Conservation (phyloP, 208 protist genomes). For the Willaertia magna region DNA sequence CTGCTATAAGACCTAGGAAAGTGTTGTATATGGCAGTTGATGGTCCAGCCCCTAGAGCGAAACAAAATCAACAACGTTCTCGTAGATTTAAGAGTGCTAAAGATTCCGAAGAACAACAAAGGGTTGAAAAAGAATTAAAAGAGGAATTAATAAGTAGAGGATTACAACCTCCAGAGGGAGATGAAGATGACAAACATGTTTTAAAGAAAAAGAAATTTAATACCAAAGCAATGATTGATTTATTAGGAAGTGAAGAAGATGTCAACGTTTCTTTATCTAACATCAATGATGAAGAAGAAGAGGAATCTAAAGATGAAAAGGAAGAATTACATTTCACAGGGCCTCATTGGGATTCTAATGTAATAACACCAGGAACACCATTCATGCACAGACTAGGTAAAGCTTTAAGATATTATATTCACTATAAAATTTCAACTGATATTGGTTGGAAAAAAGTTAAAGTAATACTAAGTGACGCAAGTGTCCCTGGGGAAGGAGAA, state of each 20-base stretch:
- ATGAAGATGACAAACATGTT: neutral
- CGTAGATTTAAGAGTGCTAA: conserved; percentile 70
- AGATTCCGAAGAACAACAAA: conserved; percentile 15
- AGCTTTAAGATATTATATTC: conserved; percentile 83
- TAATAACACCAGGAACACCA: conserved; percentile 93
- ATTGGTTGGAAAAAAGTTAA: conserved; percentile 72
- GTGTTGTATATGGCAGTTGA: conserved; percentile 93
- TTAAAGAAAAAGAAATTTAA: neutral
- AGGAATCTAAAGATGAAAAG: conserved; percentile 57
- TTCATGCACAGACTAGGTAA: conserved; percentile 87
- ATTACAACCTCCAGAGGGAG: neutral
- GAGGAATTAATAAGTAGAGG: neutral
- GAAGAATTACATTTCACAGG: neutral
- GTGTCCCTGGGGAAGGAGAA: conserved; percentile 94
- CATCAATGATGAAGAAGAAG: conserved; percentile 43
- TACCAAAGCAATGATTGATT: neutral
- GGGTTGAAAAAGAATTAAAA: neutral
- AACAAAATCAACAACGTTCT: conserved; percentile 98
- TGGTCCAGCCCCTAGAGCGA: conserved; percentile 93
- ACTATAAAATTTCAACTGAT: conserved; percentile 73
- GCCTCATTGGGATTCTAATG: conserved; percentile 71
- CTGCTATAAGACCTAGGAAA: conserved; percentile 81
- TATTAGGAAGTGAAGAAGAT: conserved; percentile 57
- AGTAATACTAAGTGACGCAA: conserved; percentile 82
- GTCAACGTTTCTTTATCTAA: conserved; percentile 63